These are phyloP conservation scores for Cutaneotrichosporon arboriforme DNA, from an alignment of 1,284 basidiomycete species.

Conservation along the genomic window DNA sequence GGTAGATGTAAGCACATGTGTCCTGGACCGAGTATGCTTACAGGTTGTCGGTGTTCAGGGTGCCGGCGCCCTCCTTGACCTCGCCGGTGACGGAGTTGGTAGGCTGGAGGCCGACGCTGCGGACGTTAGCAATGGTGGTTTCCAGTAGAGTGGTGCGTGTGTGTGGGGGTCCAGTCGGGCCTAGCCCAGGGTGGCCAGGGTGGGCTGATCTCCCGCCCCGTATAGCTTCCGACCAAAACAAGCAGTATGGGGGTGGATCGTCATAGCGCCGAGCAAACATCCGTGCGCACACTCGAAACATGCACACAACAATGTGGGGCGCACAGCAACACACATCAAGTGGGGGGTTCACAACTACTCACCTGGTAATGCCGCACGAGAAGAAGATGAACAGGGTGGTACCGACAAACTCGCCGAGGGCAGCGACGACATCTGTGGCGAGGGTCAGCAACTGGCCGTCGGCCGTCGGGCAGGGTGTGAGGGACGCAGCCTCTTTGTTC, in stretches of 20 bases:
- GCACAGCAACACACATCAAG: background rate
- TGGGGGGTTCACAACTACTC: slow-evolving; percentile 16
- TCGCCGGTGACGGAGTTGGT: slow-evolving; percentile 36
- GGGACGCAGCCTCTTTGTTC: too few relatives aligned
- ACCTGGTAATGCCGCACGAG: slow-evolving; percentile 47
- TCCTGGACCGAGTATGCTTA: slow-evolving; percentile 12
- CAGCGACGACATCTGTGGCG: slow-evolving; percentile 44
- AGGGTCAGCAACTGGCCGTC: too few relatives aligned
- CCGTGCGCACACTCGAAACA: too few relatives aligned
- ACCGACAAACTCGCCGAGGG: slow-evolving; percentile 51
- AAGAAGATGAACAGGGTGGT: slow-evolving; percentile 50
- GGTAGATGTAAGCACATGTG: slow-evolving; percentile 24
- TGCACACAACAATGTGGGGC: background rate
- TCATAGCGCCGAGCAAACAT: too few relatives aligned
- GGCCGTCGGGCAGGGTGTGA: too few relatives aligned
- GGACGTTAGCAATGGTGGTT: background rate
- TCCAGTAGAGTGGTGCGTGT: background rate
- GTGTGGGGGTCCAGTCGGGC: background rate
- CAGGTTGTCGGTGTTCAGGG: slow-evolving; percentile 40
- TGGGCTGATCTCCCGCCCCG: too few relatives aligned
- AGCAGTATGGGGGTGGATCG: too few relatives aligned
- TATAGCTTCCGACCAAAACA: too few relatives aligned
- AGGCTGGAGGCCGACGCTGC: slow-evolving; percentile 44
- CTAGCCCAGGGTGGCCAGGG: too few relatives aligned
- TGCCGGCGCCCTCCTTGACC: slow-evolving; percentile 28